phyloP scores from a whole-genome alignment of 176 grass and related monocot species.

The Lolium rigidum region DNA sequence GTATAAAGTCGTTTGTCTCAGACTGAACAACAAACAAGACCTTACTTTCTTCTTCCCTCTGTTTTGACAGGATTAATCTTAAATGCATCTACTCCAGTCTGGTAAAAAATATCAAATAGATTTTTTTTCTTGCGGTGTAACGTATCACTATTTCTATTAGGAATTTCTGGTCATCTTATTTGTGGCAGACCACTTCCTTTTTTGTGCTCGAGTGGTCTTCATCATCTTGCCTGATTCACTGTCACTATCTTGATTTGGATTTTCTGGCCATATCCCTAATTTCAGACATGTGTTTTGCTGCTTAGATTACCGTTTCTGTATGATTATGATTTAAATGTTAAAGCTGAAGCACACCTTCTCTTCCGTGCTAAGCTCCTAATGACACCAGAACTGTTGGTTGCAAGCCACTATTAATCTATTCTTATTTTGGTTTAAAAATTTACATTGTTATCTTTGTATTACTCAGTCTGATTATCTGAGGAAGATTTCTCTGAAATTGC shows the following conservation, averaged over 20 bases:
- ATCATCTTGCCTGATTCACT: background rate
- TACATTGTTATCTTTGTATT: background rate
- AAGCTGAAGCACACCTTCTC: background rate
- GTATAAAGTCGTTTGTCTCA: background rate
- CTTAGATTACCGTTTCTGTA: background rate
- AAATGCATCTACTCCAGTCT: background rate
- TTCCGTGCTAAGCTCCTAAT: background rate
- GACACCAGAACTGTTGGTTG: background rate
- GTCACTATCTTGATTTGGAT: background rate
- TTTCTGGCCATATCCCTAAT: background rate
- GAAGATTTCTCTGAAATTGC: background rate
- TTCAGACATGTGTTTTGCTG: background rate
- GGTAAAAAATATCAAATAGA: background rate
- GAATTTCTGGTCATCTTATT: slow-evolving; percentile 3
- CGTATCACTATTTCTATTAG: background rate
- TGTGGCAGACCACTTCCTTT: background rate
- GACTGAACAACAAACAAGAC: background rate
- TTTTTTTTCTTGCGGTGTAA: background rate
- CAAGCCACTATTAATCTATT: background rate
- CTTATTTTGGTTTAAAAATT: background rate
- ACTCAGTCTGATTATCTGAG: background rate
- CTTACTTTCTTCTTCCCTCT: background rate
- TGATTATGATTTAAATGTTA: slow-evolving; percentile 43
- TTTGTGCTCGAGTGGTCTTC: background rate
- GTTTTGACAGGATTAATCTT: background rate